Evolutionary conservation across 495 filamentous ascomycete genomes (phyloP), one percentile per base, ranked within the genome.

Genomic region (Hyphodiscus hymeniophilus): DNA sequence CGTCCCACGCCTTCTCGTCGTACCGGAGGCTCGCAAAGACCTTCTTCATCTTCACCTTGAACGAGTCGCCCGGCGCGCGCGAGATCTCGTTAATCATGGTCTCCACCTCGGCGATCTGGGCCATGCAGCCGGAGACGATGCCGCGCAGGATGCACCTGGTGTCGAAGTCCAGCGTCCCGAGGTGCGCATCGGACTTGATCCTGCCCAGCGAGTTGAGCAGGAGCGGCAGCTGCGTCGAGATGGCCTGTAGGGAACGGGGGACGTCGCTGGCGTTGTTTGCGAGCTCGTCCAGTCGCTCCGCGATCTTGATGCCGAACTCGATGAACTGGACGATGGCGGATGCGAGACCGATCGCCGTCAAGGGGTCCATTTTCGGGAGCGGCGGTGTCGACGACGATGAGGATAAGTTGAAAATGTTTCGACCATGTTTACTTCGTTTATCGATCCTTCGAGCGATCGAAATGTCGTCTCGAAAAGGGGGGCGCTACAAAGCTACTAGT

Each of bases 301-400:
- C 47, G 10, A 55, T 47, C 23, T 56, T 67, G 18, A 51, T 47
- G 23, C 62, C 62, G 38, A 66, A 67, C 31, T 61, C 60, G 42
- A 64, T 55, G 15, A 70, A 63, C 32, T 66, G 60, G 33, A 60
- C 43, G 33, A 67, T 58, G 26, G 56, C 56, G 13, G 63, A 53
- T 0, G 59, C 53, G 6, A 68, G 42, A 28, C 60, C 48, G 38
- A 66, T 52, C 16, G 51, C 51, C 16, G 38, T 54, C 38, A 54
- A 39, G 2, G 51, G 51, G 41, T 54, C 51, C 51, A 54, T 54
- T 10, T 28, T 28, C 26, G 10, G 26, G 26, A 28, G 26, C 4
- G 26, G 26, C 26, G 10, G 4, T 10, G 5, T 5, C 4, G 26
- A 28, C 26, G 26, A 28, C 10, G 10, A 28, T 28, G 10, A 28